phyloP scores from a whole-genome alignment of 306 rosid genomes.

The Malus sieversii region DNA sequence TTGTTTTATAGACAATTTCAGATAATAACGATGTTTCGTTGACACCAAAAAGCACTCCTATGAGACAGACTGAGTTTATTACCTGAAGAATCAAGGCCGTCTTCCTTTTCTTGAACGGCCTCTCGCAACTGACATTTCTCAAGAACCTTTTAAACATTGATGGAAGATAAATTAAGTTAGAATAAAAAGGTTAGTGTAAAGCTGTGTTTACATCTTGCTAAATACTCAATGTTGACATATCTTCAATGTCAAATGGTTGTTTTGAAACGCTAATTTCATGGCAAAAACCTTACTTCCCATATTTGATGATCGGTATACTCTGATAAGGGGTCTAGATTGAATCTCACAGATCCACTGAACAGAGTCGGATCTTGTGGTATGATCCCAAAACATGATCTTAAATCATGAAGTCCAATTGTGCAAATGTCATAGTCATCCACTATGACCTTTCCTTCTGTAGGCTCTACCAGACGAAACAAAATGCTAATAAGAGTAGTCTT shows the following conservation, averaged over 20 bases:
- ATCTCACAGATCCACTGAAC: constrained; percentile 27
- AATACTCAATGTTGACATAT: no score
- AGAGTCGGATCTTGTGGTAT: constrained; percentile 30
- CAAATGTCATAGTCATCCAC: constrained; percentile 25
- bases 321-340: constrained; percentile 28
- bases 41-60: background rate
- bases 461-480: constrained; percentile 28
- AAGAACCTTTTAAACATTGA: constrained; percentile 14
- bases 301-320: constrained; percentile 21
- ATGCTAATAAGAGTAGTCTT: constrained; percentile 29
- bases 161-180: background rate
- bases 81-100: constrained; percentile 26
- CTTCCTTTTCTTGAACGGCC: constrained; percentile 13
- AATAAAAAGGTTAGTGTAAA: background rate
- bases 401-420: constrained; percentile 25
- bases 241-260: background rate
- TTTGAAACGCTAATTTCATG: background rate
- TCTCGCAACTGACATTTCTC: constrained; percentile 25
- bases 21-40: background rate
- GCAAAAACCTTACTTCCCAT: constrained; percentile 19
- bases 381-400: constrained; percentile 23
- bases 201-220: no score
- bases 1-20: no score
- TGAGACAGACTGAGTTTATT: background rate
- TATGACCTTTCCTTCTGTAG: constrained; percentile 19